Evolutionary conservation across 2,329 filamentous ascomycete species (phyloP).

Genomic region (Aureobasidium sp.): DNA sequence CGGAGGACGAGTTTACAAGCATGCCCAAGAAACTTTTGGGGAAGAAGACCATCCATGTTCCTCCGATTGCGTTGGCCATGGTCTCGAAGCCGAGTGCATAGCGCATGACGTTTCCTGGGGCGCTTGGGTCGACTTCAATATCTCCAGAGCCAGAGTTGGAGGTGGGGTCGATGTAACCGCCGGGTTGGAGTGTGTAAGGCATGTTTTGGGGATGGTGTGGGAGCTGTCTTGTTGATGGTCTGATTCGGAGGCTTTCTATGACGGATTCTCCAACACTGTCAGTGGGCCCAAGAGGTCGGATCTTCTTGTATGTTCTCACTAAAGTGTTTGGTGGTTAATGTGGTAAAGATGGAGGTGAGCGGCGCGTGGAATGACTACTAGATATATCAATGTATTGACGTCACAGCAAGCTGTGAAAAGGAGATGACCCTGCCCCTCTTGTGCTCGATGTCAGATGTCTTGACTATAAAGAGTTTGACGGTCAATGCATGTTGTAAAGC

Average conservation of each 20-base stretch:
- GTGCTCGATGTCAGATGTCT: too few species aligned
- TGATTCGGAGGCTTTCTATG: background rate
- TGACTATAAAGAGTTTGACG: background rate
- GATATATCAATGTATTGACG: background rate
- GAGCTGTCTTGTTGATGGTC: background rate
- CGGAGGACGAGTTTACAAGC: background rate
- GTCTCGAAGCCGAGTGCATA: background rate
- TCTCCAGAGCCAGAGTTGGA: background rate
- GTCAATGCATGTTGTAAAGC: background rate
- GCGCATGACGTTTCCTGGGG: background rate
- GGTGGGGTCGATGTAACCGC: constrained; percentile 4
- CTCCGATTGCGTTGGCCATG: background rate
- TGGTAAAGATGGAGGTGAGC: background rate
- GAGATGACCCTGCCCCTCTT: background rate
- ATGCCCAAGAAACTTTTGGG: background rate
- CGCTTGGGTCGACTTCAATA: constrained; percentile 1
- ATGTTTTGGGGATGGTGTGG: background rate
- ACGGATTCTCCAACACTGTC: background rate
- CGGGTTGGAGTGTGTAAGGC: constrained; percentile 5
- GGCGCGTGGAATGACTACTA: background rate
- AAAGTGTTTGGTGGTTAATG: too few species aligned
- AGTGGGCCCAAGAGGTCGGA: background rate
- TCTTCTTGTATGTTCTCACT: background rate
- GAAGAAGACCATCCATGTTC: constrained; percentile 12
- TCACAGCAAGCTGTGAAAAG: background rate